These are phyloP conservation scores for Spiraea crenata DNA, from an alignment of 331 rosid genomes.

Conservation along the genomic window DNA sequence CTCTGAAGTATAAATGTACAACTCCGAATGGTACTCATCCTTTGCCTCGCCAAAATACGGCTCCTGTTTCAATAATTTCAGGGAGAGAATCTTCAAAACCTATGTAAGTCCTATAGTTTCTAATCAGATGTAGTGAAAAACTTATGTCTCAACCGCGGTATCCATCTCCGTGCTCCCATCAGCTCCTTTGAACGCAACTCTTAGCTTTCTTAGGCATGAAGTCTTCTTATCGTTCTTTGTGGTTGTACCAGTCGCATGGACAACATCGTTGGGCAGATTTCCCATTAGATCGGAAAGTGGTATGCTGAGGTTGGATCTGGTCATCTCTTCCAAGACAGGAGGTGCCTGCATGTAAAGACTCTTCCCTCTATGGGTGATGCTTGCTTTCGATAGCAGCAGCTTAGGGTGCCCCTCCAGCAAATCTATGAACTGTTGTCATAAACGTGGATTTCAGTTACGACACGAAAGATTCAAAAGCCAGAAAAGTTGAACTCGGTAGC, in stretches of 20 bases:
- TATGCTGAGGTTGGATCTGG: slow-evolving; percentile 65
- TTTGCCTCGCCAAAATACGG: slow-evolving; percentile 36
- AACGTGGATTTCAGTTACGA: not conserved
- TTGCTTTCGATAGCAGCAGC: slow-evolving; percentile 67
- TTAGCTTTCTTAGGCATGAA: slow-evolving; percentile 67
- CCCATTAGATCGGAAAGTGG: slow-evolving; percentile 74
- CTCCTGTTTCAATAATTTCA: slow-evolving; percentile 11
- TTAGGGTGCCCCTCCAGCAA: slow-evolving; percentile 78
- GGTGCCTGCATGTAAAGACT: slow-evolving; percentile 97
- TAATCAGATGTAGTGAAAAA: slow-evolving; percentile 16
- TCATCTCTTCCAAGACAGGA: slow-evolving; percentile 93
- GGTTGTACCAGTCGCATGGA: slow-evolving; percentile 72
- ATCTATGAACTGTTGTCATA: slow-evolving; percentile 63
- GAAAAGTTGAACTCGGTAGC: too few species aligned
- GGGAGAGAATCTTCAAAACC: slow-evolving; percentile 18
- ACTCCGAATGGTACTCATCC: slow-evolving; percentile 27
- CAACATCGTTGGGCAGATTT: slow-evolving; percentile 55
- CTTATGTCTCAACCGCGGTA: slow-evolving; percentile 80
- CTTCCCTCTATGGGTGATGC: slow-evolving; percentile 71
- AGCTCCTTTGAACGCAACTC: slow-evolving; percentile 67
- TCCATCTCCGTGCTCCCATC: slow-evolving; percentile 94
- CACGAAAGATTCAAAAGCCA: too few species aligned
- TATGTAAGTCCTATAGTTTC: slow-evolving; percentile 5
- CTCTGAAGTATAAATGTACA: slow-evolving; percentile 29
- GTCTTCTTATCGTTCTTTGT: slow-evolving; percentile 51